Evolutionary conservation across 1,284 basidiomycete genomes (phyloP).

Genomic region (Ganoderma leucocontextum): DNA sequence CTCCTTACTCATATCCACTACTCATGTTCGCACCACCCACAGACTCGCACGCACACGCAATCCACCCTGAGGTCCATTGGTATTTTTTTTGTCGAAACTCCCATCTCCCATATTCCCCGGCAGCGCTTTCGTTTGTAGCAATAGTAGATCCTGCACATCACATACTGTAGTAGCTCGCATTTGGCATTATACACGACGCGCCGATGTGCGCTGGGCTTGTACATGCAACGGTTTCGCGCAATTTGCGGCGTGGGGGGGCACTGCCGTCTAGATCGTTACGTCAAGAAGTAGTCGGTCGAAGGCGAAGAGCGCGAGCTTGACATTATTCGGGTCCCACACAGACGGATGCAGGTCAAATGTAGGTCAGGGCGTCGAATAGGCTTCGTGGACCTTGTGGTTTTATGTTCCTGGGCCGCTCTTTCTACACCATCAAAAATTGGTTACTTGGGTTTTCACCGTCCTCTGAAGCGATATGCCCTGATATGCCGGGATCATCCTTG

Average conservation of each 20-base stretch:
- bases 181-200: slow-evolving; percentile 40
- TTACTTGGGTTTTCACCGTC: too few relatives aligned
- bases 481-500: too few relatives aligned
- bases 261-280: too few relatives aligned
- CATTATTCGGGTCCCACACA: not conserved
- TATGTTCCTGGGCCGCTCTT: too few relatives aligned
- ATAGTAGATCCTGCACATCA: slow-evolving; percentile 35
- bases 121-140: slow-evolving; percentile 32
- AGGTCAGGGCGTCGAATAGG: not conserved
- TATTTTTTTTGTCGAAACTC: not conserved
- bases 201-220: slow-evolving; percentile 37
- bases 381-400: too few relatives aligned
- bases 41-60: slow-evolving; percentile 12
- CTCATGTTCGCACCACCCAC: slow-evolving; percentile 7
- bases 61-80: slow-evolving; percentile 19
- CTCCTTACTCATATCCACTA: not conserved
- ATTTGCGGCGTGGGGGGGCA: not conserved
- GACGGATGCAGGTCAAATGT: not conserved
- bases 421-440: too few relatives aligned
- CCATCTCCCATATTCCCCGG: slow-evolving; percentile 6
- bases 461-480: too few relatives aligned
- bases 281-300: too few relatives aligned
- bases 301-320: too few relatives aligned
- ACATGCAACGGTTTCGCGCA: not conserved
- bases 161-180: slow-evolving; percentile 39